Evolutionary conservation across 495 filamentous ascomycete species (phyloP).

Genomic region (Aspergillus coremiiformis): DNA sequence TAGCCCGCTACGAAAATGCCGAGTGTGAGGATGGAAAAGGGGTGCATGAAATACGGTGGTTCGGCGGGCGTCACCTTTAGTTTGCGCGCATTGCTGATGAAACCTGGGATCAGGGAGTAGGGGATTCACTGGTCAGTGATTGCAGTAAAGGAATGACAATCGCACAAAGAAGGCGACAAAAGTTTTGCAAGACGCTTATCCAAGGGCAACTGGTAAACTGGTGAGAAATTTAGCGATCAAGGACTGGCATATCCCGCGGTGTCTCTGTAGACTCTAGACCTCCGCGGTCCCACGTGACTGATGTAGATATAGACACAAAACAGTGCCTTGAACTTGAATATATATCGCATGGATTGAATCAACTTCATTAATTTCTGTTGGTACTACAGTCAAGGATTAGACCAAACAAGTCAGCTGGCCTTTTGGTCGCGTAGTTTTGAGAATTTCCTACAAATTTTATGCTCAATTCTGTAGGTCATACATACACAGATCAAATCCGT

Average conservation of each 20-base stretch:
- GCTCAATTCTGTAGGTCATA: background rate
- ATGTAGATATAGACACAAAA: background rate
- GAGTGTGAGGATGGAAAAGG: constrained; percentile 86
- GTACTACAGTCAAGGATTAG: too few relatives aligned
- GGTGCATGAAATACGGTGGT: constrained; percentile 73
- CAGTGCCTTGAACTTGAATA: too few relatives aligned
- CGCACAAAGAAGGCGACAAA: background rate
- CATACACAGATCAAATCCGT: background rate
- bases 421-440: too few relatives aligned
- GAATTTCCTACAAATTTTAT: background rate
- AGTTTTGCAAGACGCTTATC: background rate
- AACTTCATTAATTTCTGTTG: too few relatives aligned
- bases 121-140: background rate
- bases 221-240: too few relatives aligned
- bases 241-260: too few relatives aligned
- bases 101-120: constrained; percentile 1
- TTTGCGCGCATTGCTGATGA: constrained; percentile 30
- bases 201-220: background rate
- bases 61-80: constrained; percentile 24
- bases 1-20: constrained; percentile 99
- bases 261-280: constrained; percentile 4
- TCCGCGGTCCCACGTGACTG: constrained; percentile 9
- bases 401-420: too few relatives aligned
- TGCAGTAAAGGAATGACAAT: constrained; percentile 5
- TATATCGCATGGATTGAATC: too few relatives aligned